These are phyloP conservation scores for Tylopilus orsonianus DNA, from an alignment of 1,284 basidiomycete species.

Conservation along the genomic window DNA sequence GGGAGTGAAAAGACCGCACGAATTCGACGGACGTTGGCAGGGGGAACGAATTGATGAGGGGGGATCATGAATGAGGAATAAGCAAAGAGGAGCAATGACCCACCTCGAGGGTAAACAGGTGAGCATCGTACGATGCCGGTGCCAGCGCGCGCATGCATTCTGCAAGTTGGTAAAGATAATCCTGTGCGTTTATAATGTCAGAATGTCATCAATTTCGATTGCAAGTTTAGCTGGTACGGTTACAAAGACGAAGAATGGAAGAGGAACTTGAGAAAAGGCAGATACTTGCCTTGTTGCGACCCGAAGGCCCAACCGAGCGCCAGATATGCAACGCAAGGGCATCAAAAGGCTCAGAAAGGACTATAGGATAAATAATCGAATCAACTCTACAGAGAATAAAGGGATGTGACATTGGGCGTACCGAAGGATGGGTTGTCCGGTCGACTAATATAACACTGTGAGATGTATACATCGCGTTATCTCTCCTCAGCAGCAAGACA, in stretches of 20 bases:
- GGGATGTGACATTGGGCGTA: constrained; percentile 29
- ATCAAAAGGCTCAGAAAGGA: constrained; percentile 76
- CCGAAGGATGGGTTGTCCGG: constrained; percentile 65
- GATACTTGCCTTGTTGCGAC: constrained; percentile 85
- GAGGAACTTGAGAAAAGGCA: no score
- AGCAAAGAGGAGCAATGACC: no score
- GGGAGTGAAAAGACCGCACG: not conserved
- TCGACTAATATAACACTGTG: constrained; percentile 61
- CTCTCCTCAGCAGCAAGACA: not conserved
- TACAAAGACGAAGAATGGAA: no score
- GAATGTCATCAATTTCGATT: no score
- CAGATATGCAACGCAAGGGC: constrained; percentile 68
- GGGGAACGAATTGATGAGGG: no score
- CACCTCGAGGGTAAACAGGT: constrained; percentile 76
- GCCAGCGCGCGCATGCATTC: constrained; percentile 68
- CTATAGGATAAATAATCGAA: constrained; percentile 36
- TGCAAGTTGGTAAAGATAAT: constrained; percentile 77
- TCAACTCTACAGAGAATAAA: no score
- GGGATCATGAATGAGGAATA: no score
- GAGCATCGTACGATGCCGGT: constrained; percentile 72
- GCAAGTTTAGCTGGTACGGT: no score
- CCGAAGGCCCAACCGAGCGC: constrained; percentile 77
- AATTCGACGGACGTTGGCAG: no score
- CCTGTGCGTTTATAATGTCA: constrained; percentile 44
- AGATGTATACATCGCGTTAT: not conserved